Percentiles rank a stretch among this genome's conserved stretches.
Evolutionary conservation across 495 filamentous ascomycete species (phyloP).

Genomic region (Alectoria sarmentosa): DNA sequence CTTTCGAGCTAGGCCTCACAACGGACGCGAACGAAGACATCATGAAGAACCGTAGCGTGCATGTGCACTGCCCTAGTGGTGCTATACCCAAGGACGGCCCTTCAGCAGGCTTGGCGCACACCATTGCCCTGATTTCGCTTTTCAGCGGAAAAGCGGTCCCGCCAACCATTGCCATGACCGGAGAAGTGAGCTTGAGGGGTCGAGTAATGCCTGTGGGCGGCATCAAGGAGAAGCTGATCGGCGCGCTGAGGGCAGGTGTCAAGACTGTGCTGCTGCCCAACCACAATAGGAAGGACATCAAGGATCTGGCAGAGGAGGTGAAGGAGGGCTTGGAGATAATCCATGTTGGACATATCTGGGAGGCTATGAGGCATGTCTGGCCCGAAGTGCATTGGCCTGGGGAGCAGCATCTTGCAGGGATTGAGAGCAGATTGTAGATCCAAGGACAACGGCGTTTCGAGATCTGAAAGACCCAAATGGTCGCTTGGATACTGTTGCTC

Average conservation of each 20-base stretch:
- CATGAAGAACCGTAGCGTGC: constrained; percentile 90
- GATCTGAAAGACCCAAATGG: too few species aligned
- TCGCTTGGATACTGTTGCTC: background rate
- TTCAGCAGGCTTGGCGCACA: constrained; percentile 88
- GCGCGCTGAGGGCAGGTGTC: constrained; percentile 85
- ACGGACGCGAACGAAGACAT: constrained; percentile 78
- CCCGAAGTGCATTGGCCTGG: constrained; percentile 74
- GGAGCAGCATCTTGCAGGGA: constrained; percentile 53
- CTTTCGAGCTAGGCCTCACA: constrained; percentile 82
- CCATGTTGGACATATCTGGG: constrained; percentile 80
- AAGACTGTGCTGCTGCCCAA: constrained; percentile 87
- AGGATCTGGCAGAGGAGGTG: constrained; percentile 87
- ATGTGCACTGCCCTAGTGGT: constrained; percentile 93
- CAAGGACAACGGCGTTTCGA: background rate
- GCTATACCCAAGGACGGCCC: constrained; percentile 92
- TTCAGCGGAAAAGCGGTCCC: constrained; percentile 86
- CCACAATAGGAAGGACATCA: constrained; percentile 87
- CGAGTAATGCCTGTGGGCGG: constrained; percentile 86
- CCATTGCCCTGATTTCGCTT: constrained; percentile 84
- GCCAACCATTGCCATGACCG: constrained; percentile 94
- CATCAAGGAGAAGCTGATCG: constrained; percentile 98
- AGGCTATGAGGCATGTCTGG: constrained; percentile 78
- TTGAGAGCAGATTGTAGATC: constrained; percentile 57
- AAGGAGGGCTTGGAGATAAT: constrained; percentile 81
- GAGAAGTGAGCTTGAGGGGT: constrained; percentile 84